Base-by-base conservation (phyloP, 192 early-diverging fungal species). In the Mortierella alpina region DNA sequence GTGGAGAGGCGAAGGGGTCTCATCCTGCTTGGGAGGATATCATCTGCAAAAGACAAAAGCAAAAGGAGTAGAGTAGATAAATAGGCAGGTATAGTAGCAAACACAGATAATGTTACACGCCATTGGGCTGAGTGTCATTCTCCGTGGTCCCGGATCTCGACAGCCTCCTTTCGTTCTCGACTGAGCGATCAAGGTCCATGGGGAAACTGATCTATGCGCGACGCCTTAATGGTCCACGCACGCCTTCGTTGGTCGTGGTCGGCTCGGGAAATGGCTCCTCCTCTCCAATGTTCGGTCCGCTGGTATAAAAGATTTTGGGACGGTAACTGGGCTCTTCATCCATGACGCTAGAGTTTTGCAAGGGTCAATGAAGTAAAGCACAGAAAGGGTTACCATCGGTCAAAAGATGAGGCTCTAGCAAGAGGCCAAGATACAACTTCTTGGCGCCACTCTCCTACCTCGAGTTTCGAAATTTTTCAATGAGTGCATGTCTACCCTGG, bases 401-500 rank as follows among this genome's bases (percentile, higher is more conserved):
- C 15, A 40, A 11, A 50, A 4, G 17, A 50, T 50, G 17, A 11
- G 17, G 17, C 10, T 2, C 22, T 20, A 8, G 47, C 61, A 23
- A n/a, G 7, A 6, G 15, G 15, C n/a, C 31, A 31, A 31, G 31
- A 31, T 31, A 31, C 31, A 31, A 31, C 31, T 31, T 31, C 31
- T 31, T 31, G 31, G 31, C 31, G 14, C 11, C 42, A 68, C 18
- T 13, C 12, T 22, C 71, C n/a, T 83, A 91, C 89, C 87, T 87
- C 6, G 93, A 94, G 66, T 94, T 96, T 52, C 90, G 80, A 75
- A 96, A 96, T 60, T 93, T 94, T 46, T 93, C 88, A 50, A 96
- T 87, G 22, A 96, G 82, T 4, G 86, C 85, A 5, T 85, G 61
- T 63, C 89, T 90, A 2, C 93, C 92, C 70, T 96, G 94, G 17